A percentile compares a stretch with the other conserved stretches of the same genome.
Evolutionary conservation across 2,329 filamentous ascomycete genomes (phyloP).

Genomic region (Thermomyces lanuginosus): DNA sequence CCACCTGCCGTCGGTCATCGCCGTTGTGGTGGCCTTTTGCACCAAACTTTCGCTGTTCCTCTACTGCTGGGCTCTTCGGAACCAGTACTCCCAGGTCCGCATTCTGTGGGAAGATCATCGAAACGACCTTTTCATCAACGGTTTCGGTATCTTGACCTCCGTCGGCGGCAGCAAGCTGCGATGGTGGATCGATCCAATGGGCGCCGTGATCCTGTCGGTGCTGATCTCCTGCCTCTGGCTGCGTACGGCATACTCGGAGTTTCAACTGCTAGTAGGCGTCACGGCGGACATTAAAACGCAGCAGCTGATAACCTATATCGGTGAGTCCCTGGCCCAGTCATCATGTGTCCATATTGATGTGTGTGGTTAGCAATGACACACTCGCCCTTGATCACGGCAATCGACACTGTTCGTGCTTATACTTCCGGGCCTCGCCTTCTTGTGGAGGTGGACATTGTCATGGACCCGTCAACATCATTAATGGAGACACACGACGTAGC

Average conservation of each 20-base stretch:
- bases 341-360: conserved; percentile 3
- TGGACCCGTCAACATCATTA: conserved; percentile 59
- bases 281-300: conserved; percentile 71
- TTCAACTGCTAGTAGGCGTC: conserved; percentile 78
- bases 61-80: conserved; percentile 81
- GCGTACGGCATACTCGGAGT: conserved; percentile 72
- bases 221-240: conserved; percentile 71
- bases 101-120: conserved; percentile 96
- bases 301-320: conserved; percentile 90
- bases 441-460: conserved; percentile 91
- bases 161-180: conserved; percentile 75
- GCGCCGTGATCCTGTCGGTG: conserved; percentile 67
- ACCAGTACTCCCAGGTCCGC: conserved; percentile 79
- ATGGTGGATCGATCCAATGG: conserved; percentile 93
- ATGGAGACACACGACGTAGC: conserved; percentile 79
- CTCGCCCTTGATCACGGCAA: conserved; percentile 60
- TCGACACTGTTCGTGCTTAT: conserved; percentile 91
- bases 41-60: conserved; percentile 75
- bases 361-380: conserved; percentile 54
- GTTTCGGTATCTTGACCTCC: conserved; percentile 76
- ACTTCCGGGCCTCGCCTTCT: conserved; percentile 78
- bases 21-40: conserved; percentile 64
- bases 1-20: conserved; percentile 67
- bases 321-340: conserved; percentile 26
- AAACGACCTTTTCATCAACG: conserved; percentile 94